Evolutionary conservation across 495 filamentous ascomycete species (phyloP).

Genomic region (Chlorociboria aeruginascens): DNA sequence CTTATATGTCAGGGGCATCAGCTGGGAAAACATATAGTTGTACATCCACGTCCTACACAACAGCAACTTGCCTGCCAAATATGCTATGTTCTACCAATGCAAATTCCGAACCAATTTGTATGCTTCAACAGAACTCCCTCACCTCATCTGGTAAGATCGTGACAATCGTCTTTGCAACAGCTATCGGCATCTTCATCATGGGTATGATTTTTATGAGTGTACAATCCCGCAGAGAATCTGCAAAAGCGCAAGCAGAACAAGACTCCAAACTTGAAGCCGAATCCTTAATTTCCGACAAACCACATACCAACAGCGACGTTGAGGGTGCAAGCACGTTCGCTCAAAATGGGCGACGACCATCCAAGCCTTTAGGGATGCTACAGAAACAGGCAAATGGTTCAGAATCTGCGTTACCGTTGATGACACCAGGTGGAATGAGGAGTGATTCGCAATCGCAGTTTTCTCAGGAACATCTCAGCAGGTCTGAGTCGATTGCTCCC

Average conservation of each 20-base stretch:
- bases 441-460: conserved; percentile 4
- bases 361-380: background rate
- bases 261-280: too few species aligned
- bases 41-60: conserved; percentile 22
- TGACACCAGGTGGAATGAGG: conserved; percentile 6
- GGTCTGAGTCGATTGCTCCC: too few species aligned
- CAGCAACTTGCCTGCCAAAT: conserved; percentile 29
- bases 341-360: background rate
- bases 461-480: too few species aligned
- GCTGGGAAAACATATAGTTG: conserved; percentile 24
- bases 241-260: too few species aligned
- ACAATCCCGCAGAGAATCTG: conserved; percentile 16
- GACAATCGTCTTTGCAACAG: conserved; percentile 27
- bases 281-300: too few species aligned
- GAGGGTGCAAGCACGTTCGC: conserved; percentile 19
- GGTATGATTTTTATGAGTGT: conserved; percentile 30
- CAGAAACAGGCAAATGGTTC: background rate
- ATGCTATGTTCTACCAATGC: conserved; percentile 29
- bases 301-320: too few species aligned
- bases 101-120: conserved; percentile 28
- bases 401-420: conserved; percentile 3
- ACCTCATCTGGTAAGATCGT: conserved; percentile 28
- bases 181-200: conserved; percentile 19
- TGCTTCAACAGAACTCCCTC: conserved; percentile 26
- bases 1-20: conserved; percentile 22